A percentile compares a stretch with the other conserved stretches of the same genome.
These are phyloP conservation scores for Leccinum longicurvipes DNA, from an alignment of 768 basidiomycete genomes.

Conservation along the genomic window DNA sequence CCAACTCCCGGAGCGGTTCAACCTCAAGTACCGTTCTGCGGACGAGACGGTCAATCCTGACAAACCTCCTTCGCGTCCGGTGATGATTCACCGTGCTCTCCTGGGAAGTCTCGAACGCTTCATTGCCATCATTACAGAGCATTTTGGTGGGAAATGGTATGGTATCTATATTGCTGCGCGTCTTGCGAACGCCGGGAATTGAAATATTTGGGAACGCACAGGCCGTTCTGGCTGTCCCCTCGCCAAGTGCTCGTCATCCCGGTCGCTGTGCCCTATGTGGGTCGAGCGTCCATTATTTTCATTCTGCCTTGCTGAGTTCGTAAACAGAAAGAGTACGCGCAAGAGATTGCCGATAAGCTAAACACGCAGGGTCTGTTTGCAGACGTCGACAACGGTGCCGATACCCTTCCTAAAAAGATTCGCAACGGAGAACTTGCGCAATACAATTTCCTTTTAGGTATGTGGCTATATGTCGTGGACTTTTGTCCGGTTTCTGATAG, in stretches of 20 bases:
- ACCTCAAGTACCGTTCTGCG: conserved; percentile 83
- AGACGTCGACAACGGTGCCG: conserved; percentile 88
- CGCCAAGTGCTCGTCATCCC: conserved; percentile 94
- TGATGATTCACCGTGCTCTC: conserved; percentile 98
- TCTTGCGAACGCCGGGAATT: background rate
- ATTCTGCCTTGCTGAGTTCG: background rate
- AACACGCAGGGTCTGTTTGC: conserved; percentile 72
- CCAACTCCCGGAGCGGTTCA: conserved; percentile 95
- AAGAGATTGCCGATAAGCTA: conserved; percentile 70
- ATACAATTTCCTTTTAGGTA: conserved; percentile 97
- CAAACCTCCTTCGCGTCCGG: conserved; percentile 68
- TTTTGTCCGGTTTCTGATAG: background rate
- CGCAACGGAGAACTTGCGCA: conserved; percentile 96
- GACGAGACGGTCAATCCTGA: conserved; percentile 53
- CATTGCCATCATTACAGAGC: conserved; percentile 95
- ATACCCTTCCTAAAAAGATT: conserved; percentile 96
- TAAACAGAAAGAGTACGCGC: conserved; percentile 82
- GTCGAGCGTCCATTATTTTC: conserved; percentile 31
- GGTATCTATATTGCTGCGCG: conserved; percentile 16
- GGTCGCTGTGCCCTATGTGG: conserved; percentile 83
- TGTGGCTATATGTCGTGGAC: conserved; percentile 23
- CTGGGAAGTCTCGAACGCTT: conserved; percentile 92
- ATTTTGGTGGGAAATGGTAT: conserved; percentile 96
- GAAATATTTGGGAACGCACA: conserved; percentile 25
- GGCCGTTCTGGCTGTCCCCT: conserved; percentile 99